phyloP scores from a whole-genome alignment of 768 basidiomycete species.

The Leccinum disarticulatum region DNA sequence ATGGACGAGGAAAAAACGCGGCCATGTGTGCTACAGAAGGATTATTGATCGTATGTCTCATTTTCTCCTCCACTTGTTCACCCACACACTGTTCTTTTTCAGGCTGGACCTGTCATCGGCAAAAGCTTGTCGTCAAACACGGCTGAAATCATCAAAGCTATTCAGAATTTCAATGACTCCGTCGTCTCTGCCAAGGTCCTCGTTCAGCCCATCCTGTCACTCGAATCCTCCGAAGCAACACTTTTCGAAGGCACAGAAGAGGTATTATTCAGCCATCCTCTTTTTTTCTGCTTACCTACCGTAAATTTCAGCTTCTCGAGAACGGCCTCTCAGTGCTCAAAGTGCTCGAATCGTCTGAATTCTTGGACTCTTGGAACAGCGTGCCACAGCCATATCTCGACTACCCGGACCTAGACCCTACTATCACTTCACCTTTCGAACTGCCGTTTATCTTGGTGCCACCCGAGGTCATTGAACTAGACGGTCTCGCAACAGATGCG shows the following conservation, averaged over 20 bases:
- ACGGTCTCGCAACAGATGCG: slow-evolving; percentile 63
- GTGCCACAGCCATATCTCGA: slow-evolving; percentile 66
- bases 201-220: slow-evolving; percentile 58
- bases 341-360: slow-evolving; percentile 59
- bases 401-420: slow-evolving; percentile 42
- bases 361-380: slow-evolving; percentile 52
- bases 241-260: slow-evolving; percentile 58
- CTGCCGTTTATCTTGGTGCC: slow-evolving; percentile 82
- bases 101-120: slow-evolving; percentile 73
- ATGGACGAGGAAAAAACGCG: slow-evolving; percentile 79
- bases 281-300: neutral
- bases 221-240: slow-evolving; percentile 43
- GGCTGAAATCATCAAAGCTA: slow-evolving; percentile 65
- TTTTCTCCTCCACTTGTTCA: neutral
- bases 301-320: slow-evolving; percentile 63
- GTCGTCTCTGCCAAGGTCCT: slow-evolving; percentile 57
- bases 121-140: slow-evolving; percentile 57
- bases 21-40: slow-evolving; percentile 82
- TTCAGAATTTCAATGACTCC: slow-evolving; percentile 70
- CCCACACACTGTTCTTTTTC: neutral
- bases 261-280: slow-evolving; percentile 36
- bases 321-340: slow-evolving; percentile 62
- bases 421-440: slow-evolving; percentile 51
- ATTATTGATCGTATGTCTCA: slow-evolving; percentile 59
- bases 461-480: slow-evolving; percentile 83